Conservation (phyloP, 768 basidiomycete species). For the Porpolomopsis calyptriformis region DNA sequence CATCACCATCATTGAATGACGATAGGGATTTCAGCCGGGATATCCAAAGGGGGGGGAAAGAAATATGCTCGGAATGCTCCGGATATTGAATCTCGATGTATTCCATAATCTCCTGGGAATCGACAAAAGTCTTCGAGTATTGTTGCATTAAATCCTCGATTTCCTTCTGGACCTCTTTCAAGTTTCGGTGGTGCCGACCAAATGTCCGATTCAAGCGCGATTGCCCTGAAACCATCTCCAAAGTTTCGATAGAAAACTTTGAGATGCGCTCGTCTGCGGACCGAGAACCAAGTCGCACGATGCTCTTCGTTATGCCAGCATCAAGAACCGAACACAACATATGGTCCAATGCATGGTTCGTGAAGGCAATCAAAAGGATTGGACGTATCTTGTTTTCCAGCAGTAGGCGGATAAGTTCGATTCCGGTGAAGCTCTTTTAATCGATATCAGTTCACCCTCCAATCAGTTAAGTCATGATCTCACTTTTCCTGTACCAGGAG, state of each 20-base stretch:
- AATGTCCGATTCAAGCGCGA: slow-evolving; percentile 31
- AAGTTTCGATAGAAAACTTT: slow-evolving; percentile 46
- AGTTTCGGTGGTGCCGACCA: slow-evolving; percentile 21
- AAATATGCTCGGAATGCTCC: slow-evolving; percentile 35
- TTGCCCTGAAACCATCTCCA: slow-evolving; percentile 36
- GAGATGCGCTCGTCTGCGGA: slow-evolving; percentile 51
- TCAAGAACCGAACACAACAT: slow-evolving; percentile 58
- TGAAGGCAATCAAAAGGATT: slow-evolving; percentile 51
- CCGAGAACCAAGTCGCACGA: slow-evolving; percentile 63
- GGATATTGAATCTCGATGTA: slow-evolving; percentile 38
- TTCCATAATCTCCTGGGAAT: slow-evolving; percentile 27
- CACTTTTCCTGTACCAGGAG: slow-evolving; percentile 74
- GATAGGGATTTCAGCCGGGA: slow-evolving; percentile 6
- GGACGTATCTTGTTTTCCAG: slow-evolving; percentile 40
- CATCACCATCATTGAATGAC: slow-evolving; percentile 10
- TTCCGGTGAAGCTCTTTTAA: slow-evolving; percentile 50
- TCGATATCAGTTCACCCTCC: background rate
- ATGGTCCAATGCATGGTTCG: slow-evolving; percentile 74
- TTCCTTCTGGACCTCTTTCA: slow-evolving; percentile 36
- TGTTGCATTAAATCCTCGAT: slow-evolving; percentile 38
- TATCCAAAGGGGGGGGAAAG: slow-evolving; percentile 41
- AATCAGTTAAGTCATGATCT: background rate
- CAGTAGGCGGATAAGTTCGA: slow-evolving; percentile 61
- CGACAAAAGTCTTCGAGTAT: slow-evolving; percentile 24
- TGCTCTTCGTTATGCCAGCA: slow-evolving; percentile 46